Evolutionary conservation across 2,329 filamentous ascomycete species (phyloP).

Genomic region (Trichoderma afroharzianum): DNA sequence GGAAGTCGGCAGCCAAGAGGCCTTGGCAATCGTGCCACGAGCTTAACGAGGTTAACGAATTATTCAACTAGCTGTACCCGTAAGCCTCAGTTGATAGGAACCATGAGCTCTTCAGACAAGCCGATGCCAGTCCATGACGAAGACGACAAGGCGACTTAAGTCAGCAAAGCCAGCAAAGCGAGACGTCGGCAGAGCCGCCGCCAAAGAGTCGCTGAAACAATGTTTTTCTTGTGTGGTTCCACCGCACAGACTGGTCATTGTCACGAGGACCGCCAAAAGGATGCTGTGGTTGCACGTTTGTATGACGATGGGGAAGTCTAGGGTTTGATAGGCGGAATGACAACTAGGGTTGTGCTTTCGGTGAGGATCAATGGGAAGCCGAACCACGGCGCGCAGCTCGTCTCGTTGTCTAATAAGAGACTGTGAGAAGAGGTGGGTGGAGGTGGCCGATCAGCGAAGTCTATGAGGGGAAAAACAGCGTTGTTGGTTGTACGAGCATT

Average conservation of each 20-base stretch:
- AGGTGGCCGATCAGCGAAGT: neutral
- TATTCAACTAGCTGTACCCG: neutral
- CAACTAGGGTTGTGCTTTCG: constrained; percentile 10
- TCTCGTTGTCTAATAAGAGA: neutral
- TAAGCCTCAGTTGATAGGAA: neutral
- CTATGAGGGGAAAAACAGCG: neutral
- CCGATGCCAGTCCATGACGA: neutral
- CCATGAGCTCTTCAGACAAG: neutral
- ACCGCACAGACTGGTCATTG: neutral
- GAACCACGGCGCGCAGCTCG: neutral
- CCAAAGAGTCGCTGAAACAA: neutral
- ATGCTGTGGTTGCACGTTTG: neutral
- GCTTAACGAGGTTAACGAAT: neutral
- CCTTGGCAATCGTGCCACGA: neutral
- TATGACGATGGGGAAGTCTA: constrained; percentile 12
- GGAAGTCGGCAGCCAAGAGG: neutral
- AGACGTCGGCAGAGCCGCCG: neutral
- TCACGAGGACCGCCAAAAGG: constrained; percentile 16
- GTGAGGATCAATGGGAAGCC: constrained; percentile 3
- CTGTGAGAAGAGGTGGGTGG: neutral
- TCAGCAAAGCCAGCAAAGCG: neutral
- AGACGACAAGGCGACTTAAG: neutral
- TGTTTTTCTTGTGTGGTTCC: neutral
- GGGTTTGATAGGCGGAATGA: constrained; percentile 15
- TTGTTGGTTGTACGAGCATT: neutral